A percentile compares a stretch with the other conserved stretches of the same genome.
Conservation (phyloP, 2,329 filamentous ascomycete species). For the Colletotrichum tropicicola region DNA sequence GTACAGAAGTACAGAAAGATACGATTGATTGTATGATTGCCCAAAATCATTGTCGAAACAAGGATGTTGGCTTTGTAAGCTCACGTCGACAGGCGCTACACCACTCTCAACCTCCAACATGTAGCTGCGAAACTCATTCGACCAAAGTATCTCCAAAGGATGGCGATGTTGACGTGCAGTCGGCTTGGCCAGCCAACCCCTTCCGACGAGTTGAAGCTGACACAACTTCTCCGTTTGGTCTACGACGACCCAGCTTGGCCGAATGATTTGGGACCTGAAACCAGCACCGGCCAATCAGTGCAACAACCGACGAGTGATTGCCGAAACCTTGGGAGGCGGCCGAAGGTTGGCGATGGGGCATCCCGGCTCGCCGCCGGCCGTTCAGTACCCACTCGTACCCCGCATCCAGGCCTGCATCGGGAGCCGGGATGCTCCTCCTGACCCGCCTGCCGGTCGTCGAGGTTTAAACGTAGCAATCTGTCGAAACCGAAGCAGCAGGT, state of each 20-base stretch:
- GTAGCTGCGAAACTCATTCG: no score
- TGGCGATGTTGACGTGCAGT: neutral
- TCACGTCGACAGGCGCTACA: neutral
- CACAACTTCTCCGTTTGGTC: neutral
- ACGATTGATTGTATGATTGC: no score
- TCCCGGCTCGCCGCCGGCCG: neutral
- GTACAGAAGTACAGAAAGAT: no score
- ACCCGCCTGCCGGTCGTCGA: no score
- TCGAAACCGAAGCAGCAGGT: no score
- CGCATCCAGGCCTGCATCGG: neutral
- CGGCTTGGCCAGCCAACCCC: no score
- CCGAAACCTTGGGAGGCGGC: neutral
- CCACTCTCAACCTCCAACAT: no score
- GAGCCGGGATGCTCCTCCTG: neutral
- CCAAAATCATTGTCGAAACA: neutral
- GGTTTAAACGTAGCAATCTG: no score
- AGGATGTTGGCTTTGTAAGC: neutral
- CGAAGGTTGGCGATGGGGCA: neutral
- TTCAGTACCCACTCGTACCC: neutral
- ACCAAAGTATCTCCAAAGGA: neutral
- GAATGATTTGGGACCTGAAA: neutral
- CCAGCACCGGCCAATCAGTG: neutral
- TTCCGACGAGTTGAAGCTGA: neutral
- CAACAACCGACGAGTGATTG: neutral
- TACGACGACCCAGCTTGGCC: neutral